Base-by-base conservation (phyloP, 2,329 filamentous ascomycete species). In the Alternaria tenuissima region DNA sequence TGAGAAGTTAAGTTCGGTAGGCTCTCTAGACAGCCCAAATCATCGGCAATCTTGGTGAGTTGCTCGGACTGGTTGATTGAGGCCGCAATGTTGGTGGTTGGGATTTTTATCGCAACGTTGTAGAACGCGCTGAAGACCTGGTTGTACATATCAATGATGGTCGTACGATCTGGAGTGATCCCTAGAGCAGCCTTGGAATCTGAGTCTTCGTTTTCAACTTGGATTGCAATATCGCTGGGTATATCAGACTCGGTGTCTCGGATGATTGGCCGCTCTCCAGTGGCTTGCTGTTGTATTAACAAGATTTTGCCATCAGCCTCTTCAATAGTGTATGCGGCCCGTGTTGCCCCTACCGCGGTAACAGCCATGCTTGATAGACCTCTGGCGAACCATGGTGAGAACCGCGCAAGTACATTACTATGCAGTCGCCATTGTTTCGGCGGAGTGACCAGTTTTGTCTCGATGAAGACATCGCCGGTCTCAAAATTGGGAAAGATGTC, bases 41-140 rank as follows among this genome's bases (percentile, higher is more conserved):
- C 20, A 4, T 53, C 44, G 5, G 76, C 74, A n/a, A 78, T 48
- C 7, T 63, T 47, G 11, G 74, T 55, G 3, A 80, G 52, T 2
- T 62, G 46, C 61, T 78, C 74, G 7, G 71, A 63, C 18, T 73
- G 66, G 0, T 54, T 52, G 8, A 80, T 63, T 3, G 58, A 59
- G 1, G 70, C 69, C 0, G 49, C 36, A 2, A 60, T 43, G 18
- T 75, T 64, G 18, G 66, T 49, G 0, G 44, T 67, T 2, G 67
- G 46, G 3, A 76, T 41, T 2, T 41, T 28, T 6, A 67, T 69
- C 7, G 64, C 47, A 7, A 70, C 54, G 32, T 64, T 69, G 52
- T 75, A 74, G 54, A 75, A 72, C 12, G 66, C 52, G 1, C 66
- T 65, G 22, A 79, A 65, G 11, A 80, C 64, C 7, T 69, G 52